A percentile compares a stretch with the other conserved stretches of the same genome.
phyloP scores from a whole-genome alignment of 768 basidiomycete species.

The Phaeotremella fagi region DNA sequence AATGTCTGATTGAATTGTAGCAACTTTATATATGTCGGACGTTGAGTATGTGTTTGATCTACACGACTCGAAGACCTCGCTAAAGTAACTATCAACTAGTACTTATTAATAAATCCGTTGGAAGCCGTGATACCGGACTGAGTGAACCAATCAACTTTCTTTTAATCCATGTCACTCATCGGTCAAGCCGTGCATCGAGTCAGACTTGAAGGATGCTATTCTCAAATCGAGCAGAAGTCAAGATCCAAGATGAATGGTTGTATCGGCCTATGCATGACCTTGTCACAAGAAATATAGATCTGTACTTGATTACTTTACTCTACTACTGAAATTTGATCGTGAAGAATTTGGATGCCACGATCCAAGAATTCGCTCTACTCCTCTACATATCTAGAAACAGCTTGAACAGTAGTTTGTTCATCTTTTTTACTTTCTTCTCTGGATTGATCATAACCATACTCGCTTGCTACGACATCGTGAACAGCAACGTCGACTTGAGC shows the following conservation, averaged over 20 bases:
- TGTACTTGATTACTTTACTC: background rate
- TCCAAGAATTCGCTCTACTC: too few species aligned
- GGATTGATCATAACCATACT: slow-evolving; percentile 4
- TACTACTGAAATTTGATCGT: background rate
- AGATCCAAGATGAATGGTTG: too few species aligned
- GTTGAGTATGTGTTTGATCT: too few species aligned
- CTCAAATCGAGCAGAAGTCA: too few species aligned
- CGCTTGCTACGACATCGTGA: slow-evolving; percentile 17
- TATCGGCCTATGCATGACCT: slow-evolving; percentile 1
- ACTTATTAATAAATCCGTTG: too few species aligned
- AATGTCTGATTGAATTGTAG: too few species aligned
- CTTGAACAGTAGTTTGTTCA: background rate
- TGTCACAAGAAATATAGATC: background rate
- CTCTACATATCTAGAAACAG: background rate
- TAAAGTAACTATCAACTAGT: too few species aligned
- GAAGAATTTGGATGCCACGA: too few species aligned
- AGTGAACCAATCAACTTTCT: background rate
- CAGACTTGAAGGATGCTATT: too few species aligned
- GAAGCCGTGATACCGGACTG: background rate
- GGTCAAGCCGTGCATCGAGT: too few species aligned
- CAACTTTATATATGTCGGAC: too few species aligned
- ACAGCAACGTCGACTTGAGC: slow-evolving; percentile 22
- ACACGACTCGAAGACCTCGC: background rate
- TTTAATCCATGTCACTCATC: background rate
- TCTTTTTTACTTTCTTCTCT: slow-evolving; percentile 5